These are phyloP conservation scores for Sclerotinia sclerotiorum DNA, from an alignment of 2,329 filamentous ascomycete genomes.

Conservation along the genomic window DNA sequence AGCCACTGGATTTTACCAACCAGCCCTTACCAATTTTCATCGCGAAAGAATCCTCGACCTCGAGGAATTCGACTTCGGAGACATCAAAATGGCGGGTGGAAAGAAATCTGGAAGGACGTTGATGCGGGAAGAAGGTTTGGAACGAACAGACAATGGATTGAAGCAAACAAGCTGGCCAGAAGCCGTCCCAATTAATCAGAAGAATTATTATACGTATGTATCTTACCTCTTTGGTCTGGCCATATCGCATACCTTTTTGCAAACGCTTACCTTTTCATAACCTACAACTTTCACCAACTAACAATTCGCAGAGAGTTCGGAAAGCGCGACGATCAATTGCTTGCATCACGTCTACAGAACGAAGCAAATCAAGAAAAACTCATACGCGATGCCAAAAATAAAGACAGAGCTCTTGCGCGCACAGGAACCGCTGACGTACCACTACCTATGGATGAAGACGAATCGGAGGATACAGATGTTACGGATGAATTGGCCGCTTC, in stretches of 20 bases:
- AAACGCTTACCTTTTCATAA: background rate
- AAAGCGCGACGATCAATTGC: slow-evolving; percentile 94
- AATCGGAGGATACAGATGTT: slow-evolving; percentile 53
- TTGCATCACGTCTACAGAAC: slow-evolving; percentile 82
- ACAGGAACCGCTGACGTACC: slow-evolving; percentile 66
- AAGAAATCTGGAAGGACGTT: slow-evolving; percentile 43
- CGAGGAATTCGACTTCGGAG: background rate
- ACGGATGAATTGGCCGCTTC: slow-evolving; percentile 70
- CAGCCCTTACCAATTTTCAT: background rate
- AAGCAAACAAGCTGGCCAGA: slow-evolving; percentile 93
- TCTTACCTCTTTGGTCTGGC: background rate
- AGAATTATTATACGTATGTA: slow-evolving; percentile 95
- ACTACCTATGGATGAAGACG: slow-evolving; percentile 56
- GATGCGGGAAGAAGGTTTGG: slow-evolving; percentile 61
- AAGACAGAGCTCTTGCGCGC: slow-evolving; percentile 80
- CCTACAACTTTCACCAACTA: background rate
- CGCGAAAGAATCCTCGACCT: background rate
- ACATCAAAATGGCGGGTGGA: slow-evolving; percentile 36
- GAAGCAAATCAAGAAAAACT: slow-evolving; percentile 83
- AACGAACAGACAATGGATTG: slow-evolving; percentile 98
- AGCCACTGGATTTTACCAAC: background rate
- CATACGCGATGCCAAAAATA: slow-evolving; percentile 82
- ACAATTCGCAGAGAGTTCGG: slow-evolving; percentile 74
- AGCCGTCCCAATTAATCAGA: slow-evolving; percentile 93
- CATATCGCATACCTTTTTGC: background rate